Percentiles rank a stretch among this genome's conserved stretches.
Conservation (phyloP, 768 basidiomycete genomes). For the Fomitopsis pulvina region DNA sequence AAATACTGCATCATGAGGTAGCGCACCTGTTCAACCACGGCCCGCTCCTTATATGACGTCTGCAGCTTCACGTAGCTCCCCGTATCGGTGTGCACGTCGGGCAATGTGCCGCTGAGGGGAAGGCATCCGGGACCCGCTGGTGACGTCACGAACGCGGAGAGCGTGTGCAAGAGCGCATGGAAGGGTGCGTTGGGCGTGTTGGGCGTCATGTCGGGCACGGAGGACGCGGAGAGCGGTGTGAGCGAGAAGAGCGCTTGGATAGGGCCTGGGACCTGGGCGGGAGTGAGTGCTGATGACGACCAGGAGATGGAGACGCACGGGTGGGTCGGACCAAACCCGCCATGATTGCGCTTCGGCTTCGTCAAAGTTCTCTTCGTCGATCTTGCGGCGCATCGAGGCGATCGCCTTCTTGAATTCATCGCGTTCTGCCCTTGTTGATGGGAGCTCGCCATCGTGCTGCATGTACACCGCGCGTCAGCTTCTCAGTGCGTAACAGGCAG, state of each 20-base stretch:
- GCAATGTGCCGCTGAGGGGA: constrained; percentile 81
- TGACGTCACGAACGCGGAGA: constrained; percentile 55
- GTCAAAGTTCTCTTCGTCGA: constrained; percentile 96
- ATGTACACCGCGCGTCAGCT: not conserved
- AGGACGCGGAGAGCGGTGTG: constrained; percentile 38
- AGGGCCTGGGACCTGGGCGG: constrained; percentile 56
- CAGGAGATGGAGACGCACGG: constrained; percentile 22
- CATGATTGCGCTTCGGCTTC: constrained; percentile 89
- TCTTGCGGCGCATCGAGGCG: constrained; percentile 56
- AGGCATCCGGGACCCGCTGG: constrained; percentile 46
- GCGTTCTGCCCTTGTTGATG: constrained; percentile 53
- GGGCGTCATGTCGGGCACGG: constrained; percentile 35
- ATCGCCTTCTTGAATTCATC: constrained; percentile 71
- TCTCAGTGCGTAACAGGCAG: not conserved
- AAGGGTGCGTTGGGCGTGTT: constrained; percentile 38
- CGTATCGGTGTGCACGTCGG: constrained; percentile 96
- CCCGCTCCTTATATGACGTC: constrained; percentile 72
- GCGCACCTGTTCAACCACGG: constrained; percentile 57
- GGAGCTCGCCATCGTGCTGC: constrained; percentile 64
- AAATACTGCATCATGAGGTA: not conserved
- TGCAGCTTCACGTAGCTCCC: constrained; percentile 78
- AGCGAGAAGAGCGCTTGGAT: constrained; percentile 59
- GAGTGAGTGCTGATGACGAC: not conserved
- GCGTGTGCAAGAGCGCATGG: constrained; percentile 71
- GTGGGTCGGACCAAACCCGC: constrained; percentile 61